These are phyloP conservation scores for Agaricus sinodeliciosus DNA, from an alignment of 768 basidiomycete genomes.

Conservation along the genomic window DNA sequence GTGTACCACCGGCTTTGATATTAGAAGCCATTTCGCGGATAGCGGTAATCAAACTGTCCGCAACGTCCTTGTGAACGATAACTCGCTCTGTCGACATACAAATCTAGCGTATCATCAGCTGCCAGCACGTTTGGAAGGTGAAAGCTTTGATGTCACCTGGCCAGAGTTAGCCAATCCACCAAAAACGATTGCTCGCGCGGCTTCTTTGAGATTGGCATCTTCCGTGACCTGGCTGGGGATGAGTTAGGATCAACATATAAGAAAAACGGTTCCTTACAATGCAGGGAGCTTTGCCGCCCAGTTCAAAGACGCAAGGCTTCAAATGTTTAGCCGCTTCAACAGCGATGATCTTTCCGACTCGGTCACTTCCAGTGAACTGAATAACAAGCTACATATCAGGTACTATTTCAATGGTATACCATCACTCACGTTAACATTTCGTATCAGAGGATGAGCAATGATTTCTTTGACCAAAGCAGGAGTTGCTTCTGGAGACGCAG, in stretches of 20 bases:
- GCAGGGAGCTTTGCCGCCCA: slow-evolving; percentile 49
- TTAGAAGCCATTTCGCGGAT: slow-evolving; percentile 24
- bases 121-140: not conserved
- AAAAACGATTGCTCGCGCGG: slow-evolving; percentile 41
- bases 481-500: slow-evolving; percentile 35
- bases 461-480: slow-evolving; percentile 41
- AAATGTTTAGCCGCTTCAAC: slow-evolving; percentile 47
- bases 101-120: slow-evolving; percentile 21
- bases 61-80: slow-evolving; percentile 38
- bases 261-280: slow-evolving; percentile 23
- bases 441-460: slow-evolving; percentile 47
- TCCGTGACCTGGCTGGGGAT: slow-evolving; percentile 34
- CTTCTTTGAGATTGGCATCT: slow-evolving; percentile 46
- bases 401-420: not conserved
- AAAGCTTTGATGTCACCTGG: slow-evolving; percentile 17
- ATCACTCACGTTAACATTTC: slow-evolving; percentile 42
- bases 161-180: slow-evolving; percentile 44
- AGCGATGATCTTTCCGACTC: slow-evolving; percentile 48
- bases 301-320: slow-evolving; percentile 49
- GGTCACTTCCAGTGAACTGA: slow-evolving; percentile 52
- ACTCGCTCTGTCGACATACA: slow-evolving; percentile 57
- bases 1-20: slow-evolving; percentile 34
- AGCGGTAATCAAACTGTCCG: slow-evolving; percentile 27
- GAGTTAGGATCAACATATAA: slow-evolving; percentile 12
- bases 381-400: not conserved